Evolutionary conservation across 805 yeast genomes (phyloP).

Genomic region (Pichia scutulata): DNA sequence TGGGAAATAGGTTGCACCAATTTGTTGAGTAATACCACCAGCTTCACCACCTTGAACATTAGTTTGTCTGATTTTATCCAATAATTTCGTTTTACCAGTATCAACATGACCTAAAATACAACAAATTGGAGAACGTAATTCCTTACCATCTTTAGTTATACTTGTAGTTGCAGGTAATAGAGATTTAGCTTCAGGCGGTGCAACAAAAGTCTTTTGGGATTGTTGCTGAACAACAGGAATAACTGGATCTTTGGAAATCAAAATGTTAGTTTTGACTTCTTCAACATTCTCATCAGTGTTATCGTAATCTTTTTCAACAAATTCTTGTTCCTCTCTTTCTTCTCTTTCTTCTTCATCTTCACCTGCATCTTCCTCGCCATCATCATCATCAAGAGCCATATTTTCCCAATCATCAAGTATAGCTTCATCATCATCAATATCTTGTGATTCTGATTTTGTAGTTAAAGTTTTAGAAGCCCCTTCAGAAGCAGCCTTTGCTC

Average conservation of each 20-base stretch:
- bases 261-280: conserved; percentile 10
- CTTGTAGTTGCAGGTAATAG: conserved; percentile 15
- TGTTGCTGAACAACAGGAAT: neutral
- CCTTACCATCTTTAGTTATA: conserved; percentile 22
- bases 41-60: conserved; percentile 99
- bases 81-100: conserved; percentile 96
- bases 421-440: conserved; percentile 35
- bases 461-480: neutral
- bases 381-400: conserved; percentile 54
- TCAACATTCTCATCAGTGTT: conserved; percentile 17
- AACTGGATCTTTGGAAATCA: neutral
- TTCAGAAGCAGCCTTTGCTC: neutral
- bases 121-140: conserved; percentile 97
- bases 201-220: neutral
- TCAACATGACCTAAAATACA: conserved; percentile 99
- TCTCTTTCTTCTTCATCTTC: conserved; percentile 29
- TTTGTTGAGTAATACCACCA: conserved; percentile 99
- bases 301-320: conserved; percentile 26
- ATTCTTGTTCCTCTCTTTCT: conserved; percentile 27
- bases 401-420: conserved; percentile 85
- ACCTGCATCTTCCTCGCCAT: conserved; percentile 27
- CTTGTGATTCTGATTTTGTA: conserved; percentile 7
- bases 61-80: conserved; percentile 96
- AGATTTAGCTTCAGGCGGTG: conserved; percentile 17
- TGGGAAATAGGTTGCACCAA: conserved; percentile 99